Conservation (phyloP, 306 rosid genomes). For the Psophocarpus tetragonolobus region DNA sequence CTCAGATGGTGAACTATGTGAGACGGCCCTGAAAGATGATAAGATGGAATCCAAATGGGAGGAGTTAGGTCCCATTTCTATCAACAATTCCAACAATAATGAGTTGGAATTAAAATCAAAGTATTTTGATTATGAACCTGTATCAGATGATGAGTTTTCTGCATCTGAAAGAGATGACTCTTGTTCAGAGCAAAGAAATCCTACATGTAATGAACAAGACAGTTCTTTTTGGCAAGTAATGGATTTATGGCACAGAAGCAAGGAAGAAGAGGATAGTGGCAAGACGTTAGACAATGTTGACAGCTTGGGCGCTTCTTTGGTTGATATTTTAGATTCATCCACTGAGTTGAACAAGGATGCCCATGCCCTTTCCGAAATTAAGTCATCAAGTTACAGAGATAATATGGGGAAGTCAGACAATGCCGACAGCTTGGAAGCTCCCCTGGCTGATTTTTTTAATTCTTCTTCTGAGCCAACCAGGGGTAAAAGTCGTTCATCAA, state of each 20-base stretch:
- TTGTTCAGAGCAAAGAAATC: slow-evolving; percentile 32
- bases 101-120: slow-evolving; percentile 15
- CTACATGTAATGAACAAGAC: slow-evolving; percentile 31
- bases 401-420: slow-evolving; percentile 35
- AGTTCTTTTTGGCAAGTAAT: slow-evolving; percentile 55
- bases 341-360: background rate
- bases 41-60: slow-evolving; percentile 55
- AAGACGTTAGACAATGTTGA: slow-evolving; percentile 36
- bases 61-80: slow-evolving; percentile 66
- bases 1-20: slow-evolving; percentile 55
- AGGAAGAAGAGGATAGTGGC: slow-evolving; percentile 35
- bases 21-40: slow-evolving; percentile 43
- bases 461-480: slow-evolving; percentile 18
- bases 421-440: slow-evolving; percentile 4
- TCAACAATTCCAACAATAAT: slow-evolving; percentile 10
- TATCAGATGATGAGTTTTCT: slow-evolving; percentile 58
- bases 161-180: slow-evolving; percentile 62
- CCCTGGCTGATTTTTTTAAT: slow-evolving; percentile 11
- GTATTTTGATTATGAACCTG: slow-evolving; percentile 54
- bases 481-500: slow-evolving; percentile 18
- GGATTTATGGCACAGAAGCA: slow-evolving; percentile 54
- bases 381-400: slow-evolving; percentile 21
- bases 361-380: slow-evolving; percentile 35
- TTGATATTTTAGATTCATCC: slow-evolving; percentile 27
- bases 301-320: slow-evolving; percentile 2